Percentiles rank a stretch among this genome's conserved stretches.
Conservation (phyloP, 2,329 filamentous ascomycete species). For the Magnaporthales sp. region DNA sequence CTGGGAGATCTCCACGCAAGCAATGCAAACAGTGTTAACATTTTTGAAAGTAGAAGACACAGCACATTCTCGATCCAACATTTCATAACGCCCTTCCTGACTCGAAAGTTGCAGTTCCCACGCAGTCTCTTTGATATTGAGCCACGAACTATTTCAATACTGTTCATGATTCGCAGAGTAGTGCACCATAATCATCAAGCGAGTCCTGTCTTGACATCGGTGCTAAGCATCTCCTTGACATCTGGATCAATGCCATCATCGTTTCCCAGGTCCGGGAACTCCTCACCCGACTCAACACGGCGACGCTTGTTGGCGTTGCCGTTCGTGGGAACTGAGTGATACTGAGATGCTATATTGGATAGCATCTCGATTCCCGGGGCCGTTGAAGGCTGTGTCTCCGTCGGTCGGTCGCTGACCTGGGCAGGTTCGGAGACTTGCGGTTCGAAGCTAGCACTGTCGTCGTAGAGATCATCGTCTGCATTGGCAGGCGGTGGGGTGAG, state of each 20-base stretch:
- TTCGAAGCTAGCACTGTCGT: conserved; percentile 5
- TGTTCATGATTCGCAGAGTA: neutral
- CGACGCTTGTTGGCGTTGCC: conserved; percentile 46
- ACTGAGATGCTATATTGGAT: conserved; percentile 31
- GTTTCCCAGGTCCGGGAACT: conserved; percentile 44
- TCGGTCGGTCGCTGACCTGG: conserved; percentile 8
- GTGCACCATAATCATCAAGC: neutral
- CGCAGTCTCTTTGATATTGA: neutral
- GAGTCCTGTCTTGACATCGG: conserved; percentile 18
- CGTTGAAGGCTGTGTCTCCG: conserved; percentile 11
- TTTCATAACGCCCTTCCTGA: neutral
- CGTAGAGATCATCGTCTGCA: conserved; percentile 19
- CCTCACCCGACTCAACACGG: conserved; percentile 40
- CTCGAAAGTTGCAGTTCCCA: neutral
- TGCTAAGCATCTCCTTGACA: conserved; percentile 44
- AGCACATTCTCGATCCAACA: neutral
- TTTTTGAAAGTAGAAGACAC: neutral
- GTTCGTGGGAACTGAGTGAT: conserved; percentile 40
- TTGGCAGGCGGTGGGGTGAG: conserved; percentile 71
- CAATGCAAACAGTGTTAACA: neutral
- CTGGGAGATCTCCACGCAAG: neutral
- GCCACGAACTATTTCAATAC: neutral
- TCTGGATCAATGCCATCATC: conserved; percentile 49
- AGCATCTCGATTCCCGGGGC: conserved; percentile 30
- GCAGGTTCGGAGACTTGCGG: neutral